Conservation (phyloP, 2,329 filamentous ascomycete genomes). For the Aaosphaeria arxii region DNA sequence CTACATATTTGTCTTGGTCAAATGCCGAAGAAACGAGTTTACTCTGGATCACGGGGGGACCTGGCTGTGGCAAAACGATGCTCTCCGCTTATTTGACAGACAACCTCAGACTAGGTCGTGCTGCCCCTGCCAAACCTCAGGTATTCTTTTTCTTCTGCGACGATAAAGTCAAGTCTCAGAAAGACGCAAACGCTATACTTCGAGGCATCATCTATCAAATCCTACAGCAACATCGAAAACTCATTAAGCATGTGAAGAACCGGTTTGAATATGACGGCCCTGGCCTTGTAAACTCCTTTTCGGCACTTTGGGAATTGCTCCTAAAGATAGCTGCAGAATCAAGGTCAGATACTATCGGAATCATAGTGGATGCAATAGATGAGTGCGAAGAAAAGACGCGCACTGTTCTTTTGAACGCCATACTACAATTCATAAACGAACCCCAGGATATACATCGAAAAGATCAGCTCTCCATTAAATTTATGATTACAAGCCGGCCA, state of each 20-base stretch:
- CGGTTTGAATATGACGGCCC: background rate
- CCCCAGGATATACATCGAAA: constrained; percentile 19
- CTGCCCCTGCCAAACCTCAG: background rate
- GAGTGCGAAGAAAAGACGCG: background rate
- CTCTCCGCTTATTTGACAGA: constrained; percentile 25
- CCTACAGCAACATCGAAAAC: constrained; percentile 6
- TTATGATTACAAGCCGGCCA: background rate
- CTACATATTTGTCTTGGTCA: constrained; percentile 11
- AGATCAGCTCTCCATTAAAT: background rate
- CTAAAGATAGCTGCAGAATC: background rate
- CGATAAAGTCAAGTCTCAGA: constrained; percentile 23
- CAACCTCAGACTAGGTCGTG: constrained; percentile 4
- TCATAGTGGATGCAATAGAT: background rate
- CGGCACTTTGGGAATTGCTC: background rate
- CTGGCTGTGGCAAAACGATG: constrained; percentile 33
- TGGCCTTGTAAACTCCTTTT: background rate
- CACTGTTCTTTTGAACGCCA: background rate
- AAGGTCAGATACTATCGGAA: background rate
- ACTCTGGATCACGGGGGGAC: constrained; percentile 23
- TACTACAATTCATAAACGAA: constrained; percentile 6
- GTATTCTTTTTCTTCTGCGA: constrained; percentile 23
- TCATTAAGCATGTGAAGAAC: background rate
- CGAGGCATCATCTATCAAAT: constrained; percentile 23
- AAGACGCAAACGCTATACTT: constrained; percentile 14
- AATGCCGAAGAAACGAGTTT: constrained; percentile 11